These are phyloP conservation scores for Podaxis rugospora DNA, from an alignment of 768 basidiomycete genomes.

Conservation along the genomic window DNA sequence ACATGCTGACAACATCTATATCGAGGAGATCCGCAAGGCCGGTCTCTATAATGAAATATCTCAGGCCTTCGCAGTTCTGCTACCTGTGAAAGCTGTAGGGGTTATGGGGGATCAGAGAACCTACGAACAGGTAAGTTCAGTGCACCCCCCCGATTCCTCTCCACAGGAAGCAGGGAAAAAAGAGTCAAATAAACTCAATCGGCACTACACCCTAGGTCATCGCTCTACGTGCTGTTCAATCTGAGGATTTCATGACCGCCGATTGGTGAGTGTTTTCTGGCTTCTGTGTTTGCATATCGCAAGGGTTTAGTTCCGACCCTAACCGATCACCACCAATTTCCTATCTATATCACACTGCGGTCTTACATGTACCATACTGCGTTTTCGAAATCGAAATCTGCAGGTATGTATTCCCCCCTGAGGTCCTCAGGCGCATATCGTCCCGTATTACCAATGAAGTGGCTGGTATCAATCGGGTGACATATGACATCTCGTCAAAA, in stretches of 20 bases:
- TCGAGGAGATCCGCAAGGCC: constrained; percentile 94
- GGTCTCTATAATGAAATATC: constrained; percentile 90
- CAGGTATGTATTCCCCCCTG: constrained; percentile 95
- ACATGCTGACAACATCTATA: constrained; percentile 92
- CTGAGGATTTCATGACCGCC: constrained; percentile 99
- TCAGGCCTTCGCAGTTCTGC: constrained; percentile 93
- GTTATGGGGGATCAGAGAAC: constrained; percentile 97
- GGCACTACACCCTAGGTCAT: constrained; percentile 57
- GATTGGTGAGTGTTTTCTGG: constrained; percentile 67
- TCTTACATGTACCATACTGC: constrained; percentile 16
- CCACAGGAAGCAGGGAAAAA: background rate
- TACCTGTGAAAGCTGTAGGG: constrained; percentile 95
- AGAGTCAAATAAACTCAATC: background rate
- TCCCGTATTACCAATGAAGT: constrained; percentile 98
- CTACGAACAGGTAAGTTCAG: constrained; percentile 74
- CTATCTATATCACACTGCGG: constrained; percentile 10
- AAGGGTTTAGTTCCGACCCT: background rate
- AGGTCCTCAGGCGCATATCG: constrained; percentile 85
- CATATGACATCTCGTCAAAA: constrained; percentile 95
- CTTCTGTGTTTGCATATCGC: background rate
- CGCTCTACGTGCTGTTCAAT: constrained; percentile 88
- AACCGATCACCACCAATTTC: background rate
- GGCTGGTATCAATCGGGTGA: constrained; percentile 91
- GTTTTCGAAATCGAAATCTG: constrained; percentile 6
- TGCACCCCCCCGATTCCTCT: background rate